Percentiles rank a stretch among this genome's conserved stretches.
Conservation (phyloP, 257 asterid genomes). For the Solanum tarapatanum region DNA sequence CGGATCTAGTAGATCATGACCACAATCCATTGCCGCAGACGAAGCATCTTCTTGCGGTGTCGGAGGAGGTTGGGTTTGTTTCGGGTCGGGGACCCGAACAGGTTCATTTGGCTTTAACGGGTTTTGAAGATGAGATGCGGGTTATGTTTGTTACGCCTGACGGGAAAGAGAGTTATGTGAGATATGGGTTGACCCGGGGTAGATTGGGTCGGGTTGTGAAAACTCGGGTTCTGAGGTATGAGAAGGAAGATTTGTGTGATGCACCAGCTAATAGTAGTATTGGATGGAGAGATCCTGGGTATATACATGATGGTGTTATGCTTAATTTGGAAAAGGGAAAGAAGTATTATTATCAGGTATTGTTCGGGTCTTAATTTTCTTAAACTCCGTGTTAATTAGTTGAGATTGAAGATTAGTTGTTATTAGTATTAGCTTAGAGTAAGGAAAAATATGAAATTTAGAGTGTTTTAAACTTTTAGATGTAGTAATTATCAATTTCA, state of each 20-base stretch:
- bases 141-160: constrained; percentile 87
- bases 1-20: constrained; percentile 58
- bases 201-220: constrained; percentile 30
- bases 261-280: constrained; percentile 66
- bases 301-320: constrained; percentile 80
- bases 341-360: constrained; percentile 68
- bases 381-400: background rate
- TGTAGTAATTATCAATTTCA: background rate
- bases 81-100: constrained; percentile 75
- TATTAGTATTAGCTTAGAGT: background rate
- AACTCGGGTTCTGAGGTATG: constrained; percentile 53
- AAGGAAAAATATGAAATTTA: background rate
- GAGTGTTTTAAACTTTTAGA: background rate
- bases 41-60: constrained; percentile 51
- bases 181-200: constrained; percentile 40
- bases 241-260: constrained; percentile 81
- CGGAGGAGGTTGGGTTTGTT: constrained; percentile 41
- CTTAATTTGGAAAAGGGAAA: constrained; percentile 43
- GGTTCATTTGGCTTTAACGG: constrained; percentile 76
- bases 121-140: constrained; percentile 76
- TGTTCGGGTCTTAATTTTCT: background rate
- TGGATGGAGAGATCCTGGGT: constrained; percentile 98
- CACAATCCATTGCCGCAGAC: constrained; percentile 82
- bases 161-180: constrained; percentile 53
- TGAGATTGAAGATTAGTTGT: background rate